phyloP scores from a whole-genome alignment of 176 grass and related monocot species.

The Eragrostis curvula region DNA sequence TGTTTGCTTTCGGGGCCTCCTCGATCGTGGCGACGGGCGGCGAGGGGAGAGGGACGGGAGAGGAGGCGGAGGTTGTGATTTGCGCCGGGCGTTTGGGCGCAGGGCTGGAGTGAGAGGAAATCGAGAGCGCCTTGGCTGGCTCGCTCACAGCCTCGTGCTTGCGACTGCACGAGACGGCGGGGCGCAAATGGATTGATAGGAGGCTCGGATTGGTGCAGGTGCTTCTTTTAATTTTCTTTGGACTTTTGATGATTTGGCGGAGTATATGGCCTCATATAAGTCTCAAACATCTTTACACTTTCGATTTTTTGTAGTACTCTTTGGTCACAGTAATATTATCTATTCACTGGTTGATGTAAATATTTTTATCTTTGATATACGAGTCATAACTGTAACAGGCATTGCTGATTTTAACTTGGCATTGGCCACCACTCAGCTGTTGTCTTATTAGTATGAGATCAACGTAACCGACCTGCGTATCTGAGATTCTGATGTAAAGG shows the following conservation, averaged over 20 bases:
- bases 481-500: too few relatives aligned
- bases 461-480: too few relatives aligned
- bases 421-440: too few relatives aligned
- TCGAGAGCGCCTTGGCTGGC: slow-evolving; percentile 28
- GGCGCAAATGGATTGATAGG: slow-evolving; percentile 19
- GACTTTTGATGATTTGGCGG: background rate
- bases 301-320: background rate
- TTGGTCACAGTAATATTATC: background rate
- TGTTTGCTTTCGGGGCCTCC: slow-evolving; percentile 39
- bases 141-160: slow-evolving; percentile 52
- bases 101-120: slow-evolving; percentile 30
- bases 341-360: too few relatives aligned
- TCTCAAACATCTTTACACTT: background rate
- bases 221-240: background rate
- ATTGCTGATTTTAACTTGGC: background rate
- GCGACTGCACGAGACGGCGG: slow-evolving; percentile 32
- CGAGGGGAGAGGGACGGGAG: background rate
- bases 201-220: slow-evolving; percentile 12
- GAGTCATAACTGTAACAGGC: background rate
- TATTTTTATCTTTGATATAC: background rate
- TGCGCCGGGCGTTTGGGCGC: slow-evolving; percentile 30
- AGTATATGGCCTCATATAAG: too few relatives aligned
- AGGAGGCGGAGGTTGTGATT: slow-evolving; percentile 28
- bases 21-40: slow-evolving; percentile 35
- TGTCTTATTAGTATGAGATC: too few relatives aligned